Evolutionary conservation across 148 eudicot genomes (phyloP).

Genomic region (Persicaria maculosa): DNA sequence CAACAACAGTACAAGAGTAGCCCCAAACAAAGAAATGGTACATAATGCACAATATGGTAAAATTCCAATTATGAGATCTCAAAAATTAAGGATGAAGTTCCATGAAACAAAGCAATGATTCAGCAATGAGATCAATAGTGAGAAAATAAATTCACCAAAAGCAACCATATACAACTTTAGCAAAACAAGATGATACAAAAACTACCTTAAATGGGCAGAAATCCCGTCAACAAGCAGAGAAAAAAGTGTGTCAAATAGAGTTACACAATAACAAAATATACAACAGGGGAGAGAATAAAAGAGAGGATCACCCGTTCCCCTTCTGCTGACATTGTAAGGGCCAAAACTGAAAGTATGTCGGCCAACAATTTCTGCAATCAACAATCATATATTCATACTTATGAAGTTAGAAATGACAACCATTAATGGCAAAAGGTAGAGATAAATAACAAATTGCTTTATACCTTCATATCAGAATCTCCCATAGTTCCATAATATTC

Average conservation of each 20-base stretch:
- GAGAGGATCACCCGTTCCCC: conserved; percentile 70
- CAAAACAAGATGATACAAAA: not conserved
- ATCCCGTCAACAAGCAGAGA: not conserved
- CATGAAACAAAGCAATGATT: not conserved
- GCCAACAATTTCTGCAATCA: conserved; percentile 66
- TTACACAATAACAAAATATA: not conserved
- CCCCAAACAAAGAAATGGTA: not conserved
- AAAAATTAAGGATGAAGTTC: not conserved
- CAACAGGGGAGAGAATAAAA: not conserved
- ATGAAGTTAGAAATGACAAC: not conserved
- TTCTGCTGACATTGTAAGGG: conserved; percentile 93
- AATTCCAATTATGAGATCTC: not conserved
- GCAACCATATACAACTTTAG: not conserved
- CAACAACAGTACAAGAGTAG: not conserved
- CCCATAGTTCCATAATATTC: conserved; percentile 58
- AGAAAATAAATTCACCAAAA: not conserved
- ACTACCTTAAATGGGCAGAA: not conserved
- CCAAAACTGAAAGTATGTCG: conserved; percentile 92
- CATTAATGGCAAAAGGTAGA: not conserved
- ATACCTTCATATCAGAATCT: conserved; percentile 70
- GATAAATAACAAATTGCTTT: not conserved
- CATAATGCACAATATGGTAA: not conserved
- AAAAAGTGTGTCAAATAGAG: not conserved
- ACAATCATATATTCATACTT: not conserved
- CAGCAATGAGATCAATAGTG: not conserved